Percentiles rank a stretch among this genome's conserved stretches.
Conservation (phyloP, 306 rosid species). For the Ammopiptanthus mongolicus region DNA sequence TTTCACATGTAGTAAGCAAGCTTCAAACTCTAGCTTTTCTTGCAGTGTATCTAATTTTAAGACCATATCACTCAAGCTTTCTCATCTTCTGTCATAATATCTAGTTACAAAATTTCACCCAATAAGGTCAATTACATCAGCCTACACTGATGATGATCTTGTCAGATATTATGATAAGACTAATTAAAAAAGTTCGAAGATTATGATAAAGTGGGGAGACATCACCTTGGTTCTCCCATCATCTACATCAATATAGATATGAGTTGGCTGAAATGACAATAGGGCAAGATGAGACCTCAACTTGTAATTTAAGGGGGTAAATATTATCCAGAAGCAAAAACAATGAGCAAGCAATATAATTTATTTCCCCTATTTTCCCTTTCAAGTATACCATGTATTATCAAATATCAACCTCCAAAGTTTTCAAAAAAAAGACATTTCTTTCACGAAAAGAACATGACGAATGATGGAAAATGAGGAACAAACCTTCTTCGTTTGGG, state of each 20-base stretch:
- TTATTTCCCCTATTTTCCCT: not conserved
- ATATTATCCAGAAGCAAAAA: not conserved
- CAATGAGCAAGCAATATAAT: not conserved
- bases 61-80: no score
- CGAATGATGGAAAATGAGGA: not conserved
- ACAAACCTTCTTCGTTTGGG: conserved; percentile 73
- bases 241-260: conserved; percentile 77
- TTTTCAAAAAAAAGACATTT: not conserved
- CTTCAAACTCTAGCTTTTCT: no score
- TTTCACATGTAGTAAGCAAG: no score
- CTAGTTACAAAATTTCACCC: no score
- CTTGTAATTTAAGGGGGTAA: conserved; percentile 40
- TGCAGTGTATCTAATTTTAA: no score
- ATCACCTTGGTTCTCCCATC: conserved; percentile 82
- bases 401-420: not conserved
- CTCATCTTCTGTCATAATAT: no score
- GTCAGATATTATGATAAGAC: conserved; percentile 16
- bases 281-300: conserved; percentile 94
- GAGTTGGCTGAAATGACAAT: conserved; percentile 66
- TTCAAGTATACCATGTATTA: not conserved
- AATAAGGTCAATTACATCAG: no score
- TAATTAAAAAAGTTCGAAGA: no score
- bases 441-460: not conserved
- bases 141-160: conserved; percentile 38
- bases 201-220: not conserved